These are phyloP conservation scores for Fusarium lateritium DNA, from an alignment of 2,329 filamentous ascomycete species.

Conservation along the genomic window DNA sequence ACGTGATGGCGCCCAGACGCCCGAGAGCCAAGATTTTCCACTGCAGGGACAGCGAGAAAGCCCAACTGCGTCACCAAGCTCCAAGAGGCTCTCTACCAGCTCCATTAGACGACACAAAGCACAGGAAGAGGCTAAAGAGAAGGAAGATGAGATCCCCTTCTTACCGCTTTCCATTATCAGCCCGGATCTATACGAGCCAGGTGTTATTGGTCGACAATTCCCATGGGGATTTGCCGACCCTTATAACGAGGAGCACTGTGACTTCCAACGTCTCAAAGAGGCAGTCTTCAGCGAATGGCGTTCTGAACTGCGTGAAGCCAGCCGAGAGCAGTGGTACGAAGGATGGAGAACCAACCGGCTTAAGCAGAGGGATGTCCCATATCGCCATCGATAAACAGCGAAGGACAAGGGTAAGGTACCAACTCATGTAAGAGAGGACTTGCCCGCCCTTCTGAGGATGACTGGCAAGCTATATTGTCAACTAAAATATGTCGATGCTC, in stretches of 20 bases:
- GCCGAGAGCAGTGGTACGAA: conserved; percentile 94
- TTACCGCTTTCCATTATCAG: conserved; percentile 94
- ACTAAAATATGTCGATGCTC: conserved; percentile 30
- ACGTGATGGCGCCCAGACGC: conserved; percentile 43
- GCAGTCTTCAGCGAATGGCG: conserved; percentile 96
- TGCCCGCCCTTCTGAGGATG: conserved; percentile 3
- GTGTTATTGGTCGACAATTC: conserved; percentile 86
- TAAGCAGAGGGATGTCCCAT: conserved; percentile 66
- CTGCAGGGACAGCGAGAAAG: conserved; percentile 54
- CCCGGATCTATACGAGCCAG: conserved; percentile 89
- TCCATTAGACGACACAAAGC: conserved; percentile 63
- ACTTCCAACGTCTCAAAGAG: conserved; percentile 92
- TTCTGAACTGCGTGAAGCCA: conserved; percentile 88
- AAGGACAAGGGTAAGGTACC: conserved; percentile 6
- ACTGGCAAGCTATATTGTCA: conserved; percentile 13
- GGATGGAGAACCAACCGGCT: conserved; percentile 86
- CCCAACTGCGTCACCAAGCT: conserved; percentile 55
- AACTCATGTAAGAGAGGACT: conserved; percentile 20
- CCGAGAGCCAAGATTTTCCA: conserved; percentile 56
- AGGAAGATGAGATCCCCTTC: conserved; percentile 74
- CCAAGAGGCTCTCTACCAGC: conserved; percentile 63
- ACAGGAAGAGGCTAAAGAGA: conserved; percentile 63
- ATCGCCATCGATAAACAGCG: conserved; percentile 53
- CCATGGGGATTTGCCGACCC: conserved; percentile 98
- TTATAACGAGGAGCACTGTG: conserved; percentile 91